A percentile compares a stretch with the other conserved stretches of the same genome.
phyloP scores from a whole-genome alignment of 1,139 yeast species.

The Protomyces inundatus region DNA sequence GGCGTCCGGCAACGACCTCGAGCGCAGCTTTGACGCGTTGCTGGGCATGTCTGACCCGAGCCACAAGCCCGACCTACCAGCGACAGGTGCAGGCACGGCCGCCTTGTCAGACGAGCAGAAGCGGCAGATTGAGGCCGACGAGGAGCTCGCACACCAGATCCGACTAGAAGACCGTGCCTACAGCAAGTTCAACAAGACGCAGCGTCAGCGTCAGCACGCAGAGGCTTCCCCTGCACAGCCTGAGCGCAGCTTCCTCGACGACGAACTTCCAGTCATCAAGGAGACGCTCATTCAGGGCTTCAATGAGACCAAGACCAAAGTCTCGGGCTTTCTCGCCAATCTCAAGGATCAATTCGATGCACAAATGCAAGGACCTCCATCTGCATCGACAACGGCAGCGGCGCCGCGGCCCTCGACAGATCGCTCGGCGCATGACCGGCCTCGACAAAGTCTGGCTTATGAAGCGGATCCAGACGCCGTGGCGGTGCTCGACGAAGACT shows the following conservation, averaged over 20 bases:
- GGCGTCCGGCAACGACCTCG: slow-evolving; percentile 75
- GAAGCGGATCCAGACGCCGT: background rate
- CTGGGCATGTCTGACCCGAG: slow-evolving; percentile 74
- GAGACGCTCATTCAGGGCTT: slow-evolving; percentile 70
- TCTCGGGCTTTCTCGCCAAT: slow-evolving; percentile 9
- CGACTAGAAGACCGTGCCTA: slow-evolving; percentile 34
- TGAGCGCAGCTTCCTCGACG: slow-evolving; percentile 59
- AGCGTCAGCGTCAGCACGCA: slow-evolving; percentile 1
- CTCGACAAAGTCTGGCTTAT: background rate
- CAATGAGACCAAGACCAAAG: slow-evolving; percentile 74
- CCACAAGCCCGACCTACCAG: slow-evolving; percentile 57
- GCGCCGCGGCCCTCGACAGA: background rate
- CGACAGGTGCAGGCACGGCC: slow-evolving; percentile 35
- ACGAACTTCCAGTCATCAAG: slow-evolving; percentile 59
- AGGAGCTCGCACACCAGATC: slow-evolving; percentile 70
- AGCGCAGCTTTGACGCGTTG: slow-evolving; percentile 83
- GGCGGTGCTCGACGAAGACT: slow-evolving; percentile 16
- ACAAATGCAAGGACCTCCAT: background rate
- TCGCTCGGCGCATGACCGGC: background rate
- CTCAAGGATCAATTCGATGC: slow-evolving; percentile 1
- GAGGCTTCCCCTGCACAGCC: background rate
- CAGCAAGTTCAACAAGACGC: slow-evolving; percentile 38
- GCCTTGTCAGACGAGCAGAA: slow-evolving; percentile 26
- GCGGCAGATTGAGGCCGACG: slow-evolving; percentile 67
- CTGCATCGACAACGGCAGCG: background rate